Conservation (phyloP, 352 stramenopile species). For the Thalassiosira pacifica region DNA sequence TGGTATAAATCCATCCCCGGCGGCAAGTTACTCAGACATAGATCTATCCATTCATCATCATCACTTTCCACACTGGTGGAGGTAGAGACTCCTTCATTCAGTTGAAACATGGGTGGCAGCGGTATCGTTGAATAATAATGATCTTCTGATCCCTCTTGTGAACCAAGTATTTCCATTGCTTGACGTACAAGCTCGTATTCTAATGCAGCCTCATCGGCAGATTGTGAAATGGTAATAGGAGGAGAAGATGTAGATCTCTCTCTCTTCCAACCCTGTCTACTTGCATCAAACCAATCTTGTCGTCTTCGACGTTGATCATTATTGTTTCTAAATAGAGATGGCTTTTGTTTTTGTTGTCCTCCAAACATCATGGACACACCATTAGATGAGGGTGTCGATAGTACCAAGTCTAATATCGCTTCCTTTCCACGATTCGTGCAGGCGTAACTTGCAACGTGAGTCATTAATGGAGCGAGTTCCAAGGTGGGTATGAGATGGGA, state of each 20-base stretch:
- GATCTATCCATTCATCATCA: constrained; percentile 81
- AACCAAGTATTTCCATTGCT: constrained; percentile 59
- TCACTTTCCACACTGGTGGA: constrained; percentile 59
- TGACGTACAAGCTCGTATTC: constrained; percentile 74
- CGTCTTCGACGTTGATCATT: constrained; percentile 15
- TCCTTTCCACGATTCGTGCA: constrained; percentile 57
- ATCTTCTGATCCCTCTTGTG: constrained; percentile 12
- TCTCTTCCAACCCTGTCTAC: not conserved
- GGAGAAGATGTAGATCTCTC: not conserved
- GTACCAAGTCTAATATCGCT: constrained; percentile 42
- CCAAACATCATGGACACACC: not conserved
- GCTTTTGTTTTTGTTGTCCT: too few species aligned
- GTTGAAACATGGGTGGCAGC: constrained; percentile 64
- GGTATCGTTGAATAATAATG: constrained; percentile 18
- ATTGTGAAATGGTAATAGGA: constrained; percentile 65
- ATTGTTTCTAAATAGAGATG: constrained; percentile 38
- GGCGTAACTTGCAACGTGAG: constrained; percentile 41
- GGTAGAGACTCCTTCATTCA: constrained; percentile 56
- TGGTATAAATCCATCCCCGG: constrained; percentile 48
- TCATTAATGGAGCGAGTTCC: constrained; percentile 51
- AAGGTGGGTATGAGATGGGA: constrained; percentile 40
- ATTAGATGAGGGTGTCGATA: not conserved
- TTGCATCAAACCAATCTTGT: constrained; percentile 23
- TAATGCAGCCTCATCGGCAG: constrained; percentile 54
- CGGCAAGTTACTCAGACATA: constrained; percentile 32